These are phyloP conservation scores for Podospora sp. DNA, from an alignment of 495 filamentous ascomycete genomes.

Conservation along the genomic window DNA sequence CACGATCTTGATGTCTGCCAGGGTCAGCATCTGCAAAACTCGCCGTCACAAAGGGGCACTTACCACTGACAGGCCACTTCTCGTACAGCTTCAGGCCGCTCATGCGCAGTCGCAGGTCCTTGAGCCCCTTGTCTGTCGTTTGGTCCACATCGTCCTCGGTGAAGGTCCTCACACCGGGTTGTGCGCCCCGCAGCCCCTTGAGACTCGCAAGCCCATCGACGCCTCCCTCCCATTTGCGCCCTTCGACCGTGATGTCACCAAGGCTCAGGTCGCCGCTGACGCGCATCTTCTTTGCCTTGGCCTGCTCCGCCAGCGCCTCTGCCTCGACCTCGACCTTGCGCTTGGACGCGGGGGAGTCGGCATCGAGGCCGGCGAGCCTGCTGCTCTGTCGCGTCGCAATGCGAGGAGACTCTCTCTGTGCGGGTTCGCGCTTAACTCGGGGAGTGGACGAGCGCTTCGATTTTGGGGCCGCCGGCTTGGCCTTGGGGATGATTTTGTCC, in stretches of 20 bases:
- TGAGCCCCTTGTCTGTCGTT: conserved; percentile 76
- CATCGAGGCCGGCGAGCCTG: conserved; percentile 51
- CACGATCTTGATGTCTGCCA: conserved; percentile 85
- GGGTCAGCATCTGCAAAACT: not conserved
- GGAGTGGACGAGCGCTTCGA: conserved; percentile 27
- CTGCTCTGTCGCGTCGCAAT: conserved; percentile 54
- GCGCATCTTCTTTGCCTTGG: conserved; percentile 69
- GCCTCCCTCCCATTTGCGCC: conserved; percentile 59
- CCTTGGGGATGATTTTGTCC: conserved; percentile 38
- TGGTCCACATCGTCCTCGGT: conserved; percentile 75
- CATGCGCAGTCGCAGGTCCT: conserved; percentile 79
- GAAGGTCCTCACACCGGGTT: conserved; percentile 81
- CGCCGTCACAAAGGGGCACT: conserved; percentile 17
- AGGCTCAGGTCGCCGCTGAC: conserved; percentile 72
- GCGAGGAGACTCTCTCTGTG: conserved; percentile 34
- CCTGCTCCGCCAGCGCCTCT: conserved; percentile 61
- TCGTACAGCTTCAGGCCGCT: conserved; percentile 78
- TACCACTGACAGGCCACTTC: conserved; percentile 75
- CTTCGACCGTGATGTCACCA: conserved; percentile 77
- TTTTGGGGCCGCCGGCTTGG: conserved; percentile 32
- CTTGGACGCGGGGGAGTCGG: conserved; percentile 72
- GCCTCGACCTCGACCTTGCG: conserved; percentile 77
- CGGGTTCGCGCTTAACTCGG: conserved; percentile 33
- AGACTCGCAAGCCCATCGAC: conserved; percentile 45
- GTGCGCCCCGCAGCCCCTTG: conserved; percentile 64